Percentiles rank a stretch among this genome's conserved stretches.
phyloP scores from a whole-genome alignment of 257 asterid genomes.

The Rehmannia glutinosa region DNA sequence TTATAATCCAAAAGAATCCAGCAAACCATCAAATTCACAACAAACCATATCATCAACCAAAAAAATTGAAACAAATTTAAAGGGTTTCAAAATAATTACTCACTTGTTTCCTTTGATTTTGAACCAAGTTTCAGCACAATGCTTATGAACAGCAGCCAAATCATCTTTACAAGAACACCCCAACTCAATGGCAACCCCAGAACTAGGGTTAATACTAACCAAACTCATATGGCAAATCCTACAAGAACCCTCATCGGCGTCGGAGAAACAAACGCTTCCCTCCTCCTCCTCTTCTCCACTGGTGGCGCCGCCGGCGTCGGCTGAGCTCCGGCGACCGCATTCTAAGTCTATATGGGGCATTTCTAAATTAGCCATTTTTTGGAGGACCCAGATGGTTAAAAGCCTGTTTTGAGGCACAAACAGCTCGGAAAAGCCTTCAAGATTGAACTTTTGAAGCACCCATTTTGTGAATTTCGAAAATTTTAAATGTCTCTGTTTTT shows the following conservation, averaged over 20 bases:
- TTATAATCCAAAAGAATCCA: too few species aligned
- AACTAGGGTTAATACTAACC: conserved; percentile 25
- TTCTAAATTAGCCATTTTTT: conserved; percentile 13
- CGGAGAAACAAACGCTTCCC: conserved; percentile 22
- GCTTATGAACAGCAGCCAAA: conserved; percentile 42
- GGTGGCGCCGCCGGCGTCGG: not conserved
- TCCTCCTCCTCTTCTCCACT: conserved; percentile 18
- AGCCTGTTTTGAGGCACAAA: not conserved
- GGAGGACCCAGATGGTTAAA: not conserved
- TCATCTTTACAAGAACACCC: conserved; percentile 51
- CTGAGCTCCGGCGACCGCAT: conserved; percentile 21
- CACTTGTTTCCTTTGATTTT: conserved; percentile 47
- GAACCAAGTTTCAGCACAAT: conserved; percentile 58
- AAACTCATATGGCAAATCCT: conserved; percentile 44
- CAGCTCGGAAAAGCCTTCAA: not conserved
- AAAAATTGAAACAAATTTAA: not conserved
- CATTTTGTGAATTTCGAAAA: not conserved
- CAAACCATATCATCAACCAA: not conserved
- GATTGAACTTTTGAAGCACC: not conserved
- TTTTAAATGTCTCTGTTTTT: too few species aligned
- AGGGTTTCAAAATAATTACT: not conserved
- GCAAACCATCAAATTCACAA: not conserved
- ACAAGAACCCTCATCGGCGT: conserved; percentile 33
- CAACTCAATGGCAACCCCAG: conserved; percentile 36
- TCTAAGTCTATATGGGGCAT: conserved; percentile 16